phyloP scores from a whole-genome alignment of 2,329 filamentous ascomycete genomes.

The Trichoderma koningii region DNA sequence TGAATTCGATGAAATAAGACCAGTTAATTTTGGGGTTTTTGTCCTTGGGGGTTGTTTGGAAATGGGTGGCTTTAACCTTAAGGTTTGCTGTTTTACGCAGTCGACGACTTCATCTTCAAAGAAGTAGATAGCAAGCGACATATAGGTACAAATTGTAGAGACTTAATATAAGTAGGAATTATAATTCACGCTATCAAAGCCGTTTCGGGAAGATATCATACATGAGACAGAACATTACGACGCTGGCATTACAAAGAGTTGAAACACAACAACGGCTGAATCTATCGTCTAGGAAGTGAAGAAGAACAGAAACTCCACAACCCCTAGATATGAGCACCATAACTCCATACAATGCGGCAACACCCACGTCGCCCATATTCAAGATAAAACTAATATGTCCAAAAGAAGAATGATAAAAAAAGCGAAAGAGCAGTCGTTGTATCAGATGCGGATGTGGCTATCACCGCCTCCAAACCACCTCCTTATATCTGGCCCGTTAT shows the following conservation, averaged over 20 bases:
- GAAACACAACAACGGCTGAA: neutral
- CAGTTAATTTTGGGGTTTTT: too few relatives aligned
- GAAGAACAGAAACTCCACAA: neutral
- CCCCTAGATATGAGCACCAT: conserved; percentile 9
- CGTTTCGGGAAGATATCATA: neutral
- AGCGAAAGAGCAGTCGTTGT: too few relatives aligned
- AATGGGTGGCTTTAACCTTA: too few relatives aligned
- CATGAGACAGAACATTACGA: neutral
- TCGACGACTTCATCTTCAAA: too few relatives aligned
- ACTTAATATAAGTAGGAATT: conserved; percentile 1
- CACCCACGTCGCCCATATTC: conserved; percentile 3
- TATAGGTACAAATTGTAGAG: conserved; percentile 8
- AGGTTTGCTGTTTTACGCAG: too few relatives aligned
- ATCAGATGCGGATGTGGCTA: conserved; percentile 32
- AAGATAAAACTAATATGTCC: neutral
- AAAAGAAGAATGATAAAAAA: neutral
- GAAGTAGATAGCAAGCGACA: conserved; percentile 3
- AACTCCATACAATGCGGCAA: conserved; percentile 24
- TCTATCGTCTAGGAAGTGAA: conserved; percentile 14
- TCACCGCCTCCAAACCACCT: conserved; percentile 52
- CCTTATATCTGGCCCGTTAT: conserved; percentile 50
- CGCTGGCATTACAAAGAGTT: neutral
- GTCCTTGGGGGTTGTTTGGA: too few relatives aligned
- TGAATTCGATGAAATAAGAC: too few relatives aligned
- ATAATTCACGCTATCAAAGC: neutral